Base-by-base conservation (phyloP, 495 filamentous ascomycete species). In the Annulohypoxylon moriforme region DNA sequence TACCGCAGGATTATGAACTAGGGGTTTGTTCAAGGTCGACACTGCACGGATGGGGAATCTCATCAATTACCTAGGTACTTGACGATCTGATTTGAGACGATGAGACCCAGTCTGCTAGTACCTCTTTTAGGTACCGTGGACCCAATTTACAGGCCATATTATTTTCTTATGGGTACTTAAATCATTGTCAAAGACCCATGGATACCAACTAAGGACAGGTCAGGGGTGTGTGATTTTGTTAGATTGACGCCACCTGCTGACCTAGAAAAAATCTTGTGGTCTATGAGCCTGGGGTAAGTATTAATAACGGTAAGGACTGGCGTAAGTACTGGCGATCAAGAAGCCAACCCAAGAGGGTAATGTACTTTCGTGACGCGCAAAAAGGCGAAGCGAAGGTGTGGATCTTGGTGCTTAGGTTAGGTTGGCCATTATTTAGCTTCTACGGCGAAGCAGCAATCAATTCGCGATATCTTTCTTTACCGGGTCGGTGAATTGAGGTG, bases 311-410 rank as follows among this genome's bases (percentile, higher is more conserved):
- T 29, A 29, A 29, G 27, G 2, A 42, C 56, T 55, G 65, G 64
- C 18, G 60, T 64, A 69, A 47, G 8, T 49, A 49, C 56, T 4
- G 53, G 44, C 11, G 40, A 57, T 34, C 9, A 33, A 65, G 64
- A 57, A 61, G 55, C 18, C 14, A 40, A 55, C 27, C 69, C 47
- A 49, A 69, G 36, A 47, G 36, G 29, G 60, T 36, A 58, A 57
- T 40, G 57, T 68, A 52, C 49, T 59, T 73, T 73, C 47, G 53
- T 47, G 47, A 73, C 38, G 31, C 60, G 55, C 16, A 3, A 44
- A 44, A 69, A 59, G 42, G 61, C 57, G 66, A 46, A 66, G 71
- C 40, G 33, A 67, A 42, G 49, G 47, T 73, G 66, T 67, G 71
- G 71, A 44, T 33, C 50, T 33, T 67, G 29, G 18, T 38, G 18